Evolutionary conservation across 2,329 filamentous ascomycete species (phyloP).

Genomic region (Aurifilum marmelostoma): DNA sequence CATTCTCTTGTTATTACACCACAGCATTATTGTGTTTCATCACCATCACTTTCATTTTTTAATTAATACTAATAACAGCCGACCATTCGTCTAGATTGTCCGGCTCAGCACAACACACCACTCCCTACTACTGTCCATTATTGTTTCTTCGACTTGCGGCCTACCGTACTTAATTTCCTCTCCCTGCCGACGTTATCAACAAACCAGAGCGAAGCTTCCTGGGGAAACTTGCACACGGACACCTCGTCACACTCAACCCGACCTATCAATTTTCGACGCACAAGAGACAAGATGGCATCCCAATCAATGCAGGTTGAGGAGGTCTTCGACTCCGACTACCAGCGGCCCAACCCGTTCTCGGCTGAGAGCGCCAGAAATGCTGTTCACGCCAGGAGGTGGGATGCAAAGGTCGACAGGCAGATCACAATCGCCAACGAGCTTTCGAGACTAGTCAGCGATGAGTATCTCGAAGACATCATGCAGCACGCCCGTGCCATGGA

Average conservation of each 20-base stretch:
- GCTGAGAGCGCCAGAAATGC: conserved; percentile 28
- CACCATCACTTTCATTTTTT: conserved; percentile 54
- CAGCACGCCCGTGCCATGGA: conserved; percentile 96
- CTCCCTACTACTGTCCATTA: background rate
- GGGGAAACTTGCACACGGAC: conserved; percentile 47
- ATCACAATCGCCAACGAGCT: conserved; percentile 88
- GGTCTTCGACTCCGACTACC: conserved; percentile 29
- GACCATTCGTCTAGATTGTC: conserved; percentile 46
- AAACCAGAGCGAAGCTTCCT: conserved; percentile 51
- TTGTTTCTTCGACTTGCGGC: background rate
- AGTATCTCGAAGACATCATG: conserved; percentile 94
- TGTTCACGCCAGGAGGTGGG: conserved; percentile 29
- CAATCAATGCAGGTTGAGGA: conserved; percentile 39
- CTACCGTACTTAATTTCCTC: conserved; percentile 37
- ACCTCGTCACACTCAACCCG: conserved; percentile 8
- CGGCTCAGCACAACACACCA: conserved; percentile 35
- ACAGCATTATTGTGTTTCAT: background rate
- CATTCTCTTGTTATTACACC: conserved; percentile 40
- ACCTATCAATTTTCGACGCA: conserved; percentile 15
- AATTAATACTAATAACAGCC: conserved; percentile 61
- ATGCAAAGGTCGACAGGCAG: conserved; percentile 65
- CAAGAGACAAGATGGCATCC: conserved; percentile 39
- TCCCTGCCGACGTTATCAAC: conserved; percentile 16
- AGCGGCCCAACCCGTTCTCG: conserved; percentile 26
- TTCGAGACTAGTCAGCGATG: conserved; percentile 80